phyloP scores from a whole-genome alignment of 73 alveolate genomes.

The Blepharisma japonicum region DNA sequence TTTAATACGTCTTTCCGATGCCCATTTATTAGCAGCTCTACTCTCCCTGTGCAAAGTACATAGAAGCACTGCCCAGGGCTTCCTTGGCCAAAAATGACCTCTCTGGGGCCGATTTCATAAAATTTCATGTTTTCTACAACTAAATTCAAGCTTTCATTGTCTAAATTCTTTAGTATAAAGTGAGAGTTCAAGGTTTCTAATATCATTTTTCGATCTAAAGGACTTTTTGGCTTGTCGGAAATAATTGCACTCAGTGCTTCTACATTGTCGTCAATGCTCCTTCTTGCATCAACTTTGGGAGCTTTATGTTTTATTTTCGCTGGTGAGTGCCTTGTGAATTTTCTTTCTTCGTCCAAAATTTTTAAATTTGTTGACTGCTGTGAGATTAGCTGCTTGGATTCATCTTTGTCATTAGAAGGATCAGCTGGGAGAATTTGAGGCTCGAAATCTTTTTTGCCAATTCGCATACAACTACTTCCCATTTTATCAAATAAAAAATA shows the following conservation, averaged over 20 bases:
- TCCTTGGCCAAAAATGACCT: conserved; percentile 19
- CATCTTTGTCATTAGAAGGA: too few species aligned
- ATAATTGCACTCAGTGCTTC: conserved; percentile 6
- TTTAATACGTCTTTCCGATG: neutral
- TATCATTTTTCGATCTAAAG: neutral
- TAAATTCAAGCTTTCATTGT: neutral
- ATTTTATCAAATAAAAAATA: too few species aligned
- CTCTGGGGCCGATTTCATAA: conserved; percentile 19
- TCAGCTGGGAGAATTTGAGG: too few species aligned
- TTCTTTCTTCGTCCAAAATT: too few species aligned
- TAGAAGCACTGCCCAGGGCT: conserved; percentile 5
- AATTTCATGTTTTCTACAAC: neutral
- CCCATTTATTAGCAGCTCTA: conserved; percentile 2
- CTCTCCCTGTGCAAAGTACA: neutral
- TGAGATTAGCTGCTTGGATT: too few species aligned
- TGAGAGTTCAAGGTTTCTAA: neutral
- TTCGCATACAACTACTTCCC: too few species aligned
- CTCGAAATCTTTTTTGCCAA: too few species aligned
- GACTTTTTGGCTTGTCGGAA: neutral
- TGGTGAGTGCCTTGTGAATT: too few species aligned
- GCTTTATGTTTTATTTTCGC: conserved; percentile 1
- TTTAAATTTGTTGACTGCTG: too few species aligned
- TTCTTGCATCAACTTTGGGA: conserved; percentile 11
- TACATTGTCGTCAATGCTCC: neutral
- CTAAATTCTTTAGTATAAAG: neutral